Evolutionary conservation across 2,329 filamentous ascomycete genomes (phyloP).

Genomic region (Harringtonia aguacate): DNA sequence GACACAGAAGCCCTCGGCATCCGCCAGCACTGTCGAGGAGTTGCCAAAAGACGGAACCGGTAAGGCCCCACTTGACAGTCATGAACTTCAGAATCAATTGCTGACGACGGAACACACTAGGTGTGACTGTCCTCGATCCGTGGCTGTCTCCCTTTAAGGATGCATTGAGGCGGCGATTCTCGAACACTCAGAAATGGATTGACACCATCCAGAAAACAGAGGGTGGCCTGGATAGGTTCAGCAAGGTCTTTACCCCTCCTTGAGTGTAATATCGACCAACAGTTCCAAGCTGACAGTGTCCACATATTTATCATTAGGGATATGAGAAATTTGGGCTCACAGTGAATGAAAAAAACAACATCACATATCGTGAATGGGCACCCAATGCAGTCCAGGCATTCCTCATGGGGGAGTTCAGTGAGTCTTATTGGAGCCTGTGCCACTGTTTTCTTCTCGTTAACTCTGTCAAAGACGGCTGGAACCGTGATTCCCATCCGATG

Average conservation of each 20-base stretch:
- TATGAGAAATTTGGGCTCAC: slow-evolving; percentile 81
- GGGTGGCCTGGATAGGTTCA: slow-evolving; percentile 87
- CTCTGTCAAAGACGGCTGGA: slow-evolving; percentile 61
- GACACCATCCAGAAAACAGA: slow-evolving; percentile 71
- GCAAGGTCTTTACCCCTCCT: slow-evolving; percentile 35
- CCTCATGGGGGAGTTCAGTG: slow-evolving; percentile 91
- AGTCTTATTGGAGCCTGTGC: slow-evolving; percentile 18
- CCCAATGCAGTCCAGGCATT: slow-evolving; percentile 78
- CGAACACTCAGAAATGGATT: slow-evolving; percentile 78
- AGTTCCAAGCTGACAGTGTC: not conserved
- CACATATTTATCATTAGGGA: slow-evolving; percentile 46
- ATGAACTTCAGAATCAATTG: not conserved
- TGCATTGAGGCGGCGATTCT: slow-evolving; percentile 63
- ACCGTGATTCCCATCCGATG: slow-evolving; percentile 76
- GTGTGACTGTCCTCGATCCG: slow-evolving; percentile 78
- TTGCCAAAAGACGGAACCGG: slow-evolving; percentile 12
- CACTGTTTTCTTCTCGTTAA: not conserved
- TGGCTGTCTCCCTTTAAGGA: slow-evolving; percentile 81
- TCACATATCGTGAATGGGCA: slow-evolving; percentile 92
- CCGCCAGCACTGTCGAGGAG: slow-evolving; percentile 4
- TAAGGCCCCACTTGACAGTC: slow-evolving; percentile 1
- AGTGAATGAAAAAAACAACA: slow-evolving; percentile 69
- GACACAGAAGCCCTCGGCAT: not conserved
- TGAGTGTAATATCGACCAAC: too few species aligned
- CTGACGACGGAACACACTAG: slow-evolving; percentile 30